Evolutionary conservation across 257 asterid genomes (phyloP), one percentile per base, ranked within the genome.

Genomic region (Haberlea rhodopensis): DNA sequence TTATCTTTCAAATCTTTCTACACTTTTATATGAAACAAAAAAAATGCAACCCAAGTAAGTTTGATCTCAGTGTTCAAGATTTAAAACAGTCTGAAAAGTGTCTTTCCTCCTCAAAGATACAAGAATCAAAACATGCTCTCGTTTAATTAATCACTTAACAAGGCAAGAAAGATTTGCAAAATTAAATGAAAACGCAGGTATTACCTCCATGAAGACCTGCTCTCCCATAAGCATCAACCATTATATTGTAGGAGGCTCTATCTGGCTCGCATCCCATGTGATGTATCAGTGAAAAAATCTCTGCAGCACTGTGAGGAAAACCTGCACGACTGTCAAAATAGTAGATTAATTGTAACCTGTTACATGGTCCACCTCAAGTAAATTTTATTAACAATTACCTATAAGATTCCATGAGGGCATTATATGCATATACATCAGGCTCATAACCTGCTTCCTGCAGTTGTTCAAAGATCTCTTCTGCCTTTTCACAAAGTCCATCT

Each of bases 351-450:
- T n/a, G 43, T 13, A 13, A 45, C 19, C n/a, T 5, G 7, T 9
- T 56, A 37, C 27, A 21, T 25, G 43, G 22, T 23, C n/a, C 24
- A 34, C 5, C 46, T 60, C 26, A 32, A 53, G 56, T 7, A 23
- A 53, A 67, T 26, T 23, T 53, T 18, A 52, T 20, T 48, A 8
- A 15, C 22, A 28, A 48, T 57, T 65, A 87, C 97, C 96, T 87
- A 80, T 90, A 90, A 73, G 95, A 87, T 78, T 84, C 96, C 92
- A 90, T 85, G 61, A 90, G 95, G 70, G 96, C 96, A 62, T 90
- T 90, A 70, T 85, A 90, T 69, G 86, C 87, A 65, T 90, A 90
- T 34, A 75, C 96, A 63, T 90, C 96, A 51, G 96, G 97, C 80
- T 85, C 97, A 53, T 74, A 71, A 25, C 95, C 97, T 62, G 86